These are phyloP conservation scores for Hypoxylon sp. DNA, from an alignment of 2,329 filamentous ascomycete genomes.

Conservation along the genomic window DNA sequence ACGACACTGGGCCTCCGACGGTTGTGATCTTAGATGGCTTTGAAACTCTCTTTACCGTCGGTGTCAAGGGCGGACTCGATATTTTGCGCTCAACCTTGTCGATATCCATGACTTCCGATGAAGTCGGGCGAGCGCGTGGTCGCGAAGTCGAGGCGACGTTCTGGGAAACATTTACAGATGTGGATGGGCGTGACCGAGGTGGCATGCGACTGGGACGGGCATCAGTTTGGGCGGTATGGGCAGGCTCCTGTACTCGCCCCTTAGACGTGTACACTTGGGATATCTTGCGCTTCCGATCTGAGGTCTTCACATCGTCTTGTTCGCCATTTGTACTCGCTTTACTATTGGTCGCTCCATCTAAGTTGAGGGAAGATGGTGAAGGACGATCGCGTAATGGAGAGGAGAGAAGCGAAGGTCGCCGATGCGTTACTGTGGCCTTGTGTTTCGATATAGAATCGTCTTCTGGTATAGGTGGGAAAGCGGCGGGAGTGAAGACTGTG, in stretches of 20 bases:
- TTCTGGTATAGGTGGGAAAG: constrained; percentile 52
- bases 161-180: constrained; percentile 30
- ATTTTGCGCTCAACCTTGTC: constrained; percentile 44
- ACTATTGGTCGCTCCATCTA: constrained; percentile 29
- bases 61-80: constrained; percentile 54
- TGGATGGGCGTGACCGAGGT: constrained; percentile 47
- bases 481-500: constrained; percentile 46
- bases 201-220: constrained; percentile 37
- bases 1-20: constrained; percentile 15
- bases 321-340: constrained; percentile 31
- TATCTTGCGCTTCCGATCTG: constrained; percentile 53
- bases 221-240: constrained; percentile 36
- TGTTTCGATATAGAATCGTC: constrained; percentile 48
- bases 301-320: constrained; percentile 32
- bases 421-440: constrained; percentile 43
- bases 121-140: constrained; percentile 32
- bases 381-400: constrained; percentile 45
- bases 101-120: constrained; percentile 47
- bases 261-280: constrained; percentile 51
- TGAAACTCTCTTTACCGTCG: constrained; percentile 43
- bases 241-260: constrained; percentile 42
- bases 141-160: constrained; percentile 31
- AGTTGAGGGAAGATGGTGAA: constrained; percentile 30
- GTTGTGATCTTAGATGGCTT: constrained; percentile 11
- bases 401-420: constrained; percentile 39